Percentiles rank a stretch among this genome's conserved stretches.
Evolutionary conservation across 179 eudicot species (phyloP).

Genomic region (Carnegiea gigantea): DNA sequence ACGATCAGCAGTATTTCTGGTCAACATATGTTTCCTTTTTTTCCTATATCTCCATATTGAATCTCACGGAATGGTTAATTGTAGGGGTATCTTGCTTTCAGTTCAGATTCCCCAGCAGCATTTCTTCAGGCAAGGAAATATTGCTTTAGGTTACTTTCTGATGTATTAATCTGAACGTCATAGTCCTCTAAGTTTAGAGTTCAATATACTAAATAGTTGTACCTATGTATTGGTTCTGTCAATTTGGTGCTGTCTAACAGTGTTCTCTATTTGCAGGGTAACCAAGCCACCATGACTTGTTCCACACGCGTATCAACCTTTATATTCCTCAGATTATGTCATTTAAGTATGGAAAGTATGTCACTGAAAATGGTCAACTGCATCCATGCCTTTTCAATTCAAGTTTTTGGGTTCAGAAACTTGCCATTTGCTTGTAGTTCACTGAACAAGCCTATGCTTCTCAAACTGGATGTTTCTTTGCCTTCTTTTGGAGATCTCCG

Average conservation of each 20-base stretch:
- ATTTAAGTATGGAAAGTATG: conserved; percentile 30
- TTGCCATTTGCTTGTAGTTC: conserved; percentile 73
- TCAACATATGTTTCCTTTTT: not conserved
- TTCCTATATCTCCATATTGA: not conserved
- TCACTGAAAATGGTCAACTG: conserved; percentile 29
- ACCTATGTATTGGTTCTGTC: conserved; percentile 9
- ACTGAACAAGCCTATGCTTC: conserved; percentile 74
- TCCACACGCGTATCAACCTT: conserved; percentile 40
- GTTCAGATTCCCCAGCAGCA: not conserved
- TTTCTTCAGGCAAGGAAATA: not conserved
- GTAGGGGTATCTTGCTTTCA: not conserved
- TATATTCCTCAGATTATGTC: conserved; percentile 44
- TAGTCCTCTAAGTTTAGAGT: not conserved
- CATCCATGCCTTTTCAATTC: conserved; percentile 34
- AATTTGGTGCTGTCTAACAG: conserved; percentile 22
- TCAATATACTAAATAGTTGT: not conserved
- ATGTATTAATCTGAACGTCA: not conserved
- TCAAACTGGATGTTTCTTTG: conserved; percentile 71
- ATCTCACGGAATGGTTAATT: not conserved
- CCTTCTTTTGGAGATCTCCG: conserved; percentile 71
- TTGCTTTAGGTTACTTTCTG: not conserved
- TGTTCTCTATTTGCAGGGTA: conserved; percentile 51
- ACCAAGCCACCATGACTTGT: conserved; percentile 37
- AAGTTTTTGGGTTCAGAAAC: conserved; percentile 38
- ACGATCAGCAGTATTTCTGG: not conserved